phyloP scores from a whole-genome alignment of 139 green algal genomes.

The Chlamydomonas asymmetrica region DNA sequence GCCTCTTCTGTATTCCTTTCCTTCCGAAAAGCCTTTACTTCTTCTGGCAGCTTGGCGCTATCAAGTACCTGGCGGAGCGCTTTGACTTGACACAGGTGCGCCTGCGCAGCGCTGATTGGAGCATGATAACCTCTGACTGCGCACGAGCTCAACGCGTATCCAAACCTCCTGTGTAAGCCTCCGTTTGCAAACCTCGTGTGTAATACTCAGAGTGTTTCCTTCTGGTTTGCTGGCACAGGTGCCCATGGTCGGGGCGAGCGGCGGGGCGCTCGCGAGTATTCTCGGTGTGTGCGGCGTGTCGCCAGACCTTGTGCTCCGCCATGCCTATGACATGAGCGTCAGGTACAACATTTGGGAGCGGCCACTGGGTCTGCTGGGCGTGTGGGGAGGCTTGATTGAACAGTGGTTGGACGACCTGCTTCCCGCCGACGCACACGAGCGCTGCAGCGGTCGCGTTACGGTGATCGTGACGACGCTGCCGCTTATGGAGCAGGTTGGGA shows the following conservation, averaged over 20 bases:
- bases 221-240: no score
- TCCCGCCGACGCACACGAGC: slow-evolving; percentile 47
- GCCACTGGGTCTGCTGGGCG: slow-evolving; percentile 45
- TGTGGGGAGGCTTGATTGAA: slow-evolving; percentile 52
- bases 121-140: no score
- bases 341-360: slow-evolving; percentile 56
- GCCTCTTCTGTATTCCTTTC: no score
- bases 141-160: no score
- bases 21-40: slow-evolving; percentile 48
- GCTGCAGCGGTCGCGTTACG: slow-evolving; percentile 40
- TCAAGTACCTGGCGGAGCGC: slow-evolving; percentile 57
- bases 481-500: slow-evolving; percentile 32
- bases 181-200: no score
- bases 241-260: slow-evolving; percentile 54
- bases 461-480: slow-evolving; percentile 50
- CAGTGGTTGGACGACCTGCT: slow-evolving; percentile 62
- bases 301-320: slow-evolving; percentile 41
- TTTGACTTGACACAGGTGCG: slow-evolving; percentile 56
- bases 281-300: slow-evolving; percentile 46
- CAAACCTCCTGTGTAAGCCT: no score
- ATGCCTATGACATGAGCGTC: slow-evolving; percentile 48
- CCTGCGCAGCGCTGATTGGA: no score
- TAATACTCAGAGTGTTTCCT: no score
- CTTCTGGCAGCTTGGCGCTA: slow-evolving; percentile 55
- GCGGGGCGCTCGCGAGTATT: slow-evolving; percentile 48